Conservation (phyloP, 495 filamentous ascomycete species). For the Hapsidospora chrysogenum region DNA sequence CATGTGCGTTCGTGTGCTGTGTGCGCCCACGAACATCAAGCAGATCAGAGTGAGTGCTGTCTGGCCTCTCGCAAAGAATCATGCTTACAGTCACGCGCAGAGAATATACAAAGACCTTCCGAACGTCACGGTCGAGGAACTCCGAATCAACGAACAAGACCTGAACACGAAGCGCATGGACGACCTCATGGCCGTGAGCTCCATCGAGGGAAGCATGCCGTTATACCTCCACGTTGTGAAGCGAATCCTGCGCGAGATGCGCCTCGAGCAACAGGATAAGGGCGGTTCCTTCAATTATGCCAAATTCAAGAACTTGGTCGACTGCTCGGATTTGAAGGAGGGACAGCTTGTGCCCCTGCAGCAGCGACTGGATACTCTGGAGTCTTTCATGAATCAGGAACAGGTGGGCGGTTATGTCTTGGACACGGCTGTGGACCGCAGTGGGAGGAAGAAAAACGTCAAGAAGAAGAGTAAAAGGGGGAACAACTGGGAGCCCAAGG, state of each 20-base stretch:
- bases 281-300: constrained; percentile 31
- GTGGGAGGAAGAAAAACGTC: neutral
- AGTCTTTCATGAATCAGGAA: constrained; percentile 35
- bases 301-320: constrained; percentile 25
- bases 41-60: constrained; percentile 23
- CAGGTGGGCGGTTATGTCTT: constrained; percentile 10
- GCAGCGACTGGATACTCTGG: constrained; percentile 38
- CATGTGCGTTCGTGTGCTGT: constrained; percentile 44
- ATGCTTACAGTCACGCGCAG: constrained; percentile 1
- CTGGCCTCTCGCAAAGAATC: neutral
- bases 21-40: constrained; percentile 41
- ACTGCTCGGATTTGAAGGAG: constrained; percentile 17
- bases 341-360: constrained; percentile 32
- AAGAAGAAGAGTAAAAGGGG: constrained; percentile 4
- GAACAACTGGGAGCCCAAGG: constrained; percentile 17
- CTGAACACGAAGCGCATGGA: constrained; percentile 49
- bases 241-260: constrained; percentile 44
- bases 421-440: too few relatives aligned
- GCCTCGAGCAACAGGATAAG: constrained; percentile 23
- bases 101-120: constrained; percentile 20
- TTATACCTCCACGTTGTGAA: constrained; percentile 46
- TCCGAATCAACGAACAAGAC: constrained; percentile 38
- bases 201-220: constrained; percentile 23
- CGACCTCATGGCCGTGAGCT: constrained; percentile 48
- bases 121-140: constrained; percentile 30